Conservation (phyloP, 2,329 filamentous ascomycete genomes). For the Penicillium sp. region DNA sequence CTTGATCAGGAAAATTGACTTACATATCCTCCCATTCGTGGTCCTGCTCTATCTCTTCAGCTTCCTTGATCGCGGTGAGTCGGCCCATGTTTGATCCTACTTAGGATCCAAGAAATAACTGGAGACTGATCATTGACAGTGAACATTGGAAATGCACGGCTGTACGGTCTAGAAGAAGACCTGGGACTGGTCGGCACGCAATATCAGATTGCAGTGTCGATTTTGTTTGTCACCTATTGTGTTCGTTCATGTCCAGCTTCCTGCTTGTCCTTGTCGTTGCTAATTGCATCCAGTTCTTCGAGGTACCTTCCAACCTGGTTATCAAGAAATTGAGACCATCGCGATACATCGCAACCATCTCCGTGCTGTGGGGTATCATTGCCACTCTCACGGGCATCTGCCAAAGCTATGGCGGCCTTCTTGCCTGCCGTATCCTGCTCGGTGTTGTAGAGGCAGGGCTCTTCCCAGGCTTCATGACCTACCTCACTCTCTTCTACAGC, state of each 20-base stretch:
- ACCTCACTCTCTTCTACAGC: slow-evolving; percentile 76
- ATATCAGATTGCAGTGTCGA: slow-evolving; percentile 69
- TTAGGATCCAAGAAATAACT: not conserved
- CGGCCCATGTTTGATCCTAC: slow-evolving; percentile 4
- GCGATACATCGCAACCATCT: slow-evolving; percentile 57
- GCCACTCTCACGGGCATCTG: slow-evolving; percentile 63
- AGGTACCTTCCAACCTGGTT: slow-evolving; percentile 67
- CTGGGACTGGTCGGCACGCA: slow-evolving; percentile 63
- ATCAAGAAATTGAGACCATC: slow-evolving; percentile 65
- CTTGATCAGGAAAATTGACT: slow-evolving; percentile 44
- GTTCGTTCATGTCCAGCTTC: slow-evolving; percentile 34
- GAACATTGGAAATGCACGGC: slow-evolving; percentile 71
- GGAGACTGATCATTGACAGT: slow-evolving; percentile 44
- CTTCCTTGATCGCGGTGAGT: slow-evolving; percentile 65
- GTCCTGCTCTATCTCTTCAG: slow-evolving; percentile 66
- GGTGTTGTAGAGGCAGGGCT: slow-evolving; percentile 70
- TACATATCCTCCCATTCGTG: slow-evolving; percentile 45
- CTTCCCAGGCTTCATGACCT: slow-evolving; percentile 68
- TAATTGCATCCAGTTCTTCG: slow-evolving; percentile 49
- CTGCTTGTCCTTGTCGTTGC: not conserved
- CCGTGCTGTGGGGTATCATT: slow-evolving; percentile 61
- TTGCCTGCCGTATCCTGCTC: slow-evolving; percentile 70
- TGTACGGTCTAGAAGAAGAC: slow-evolving; percentile 66
- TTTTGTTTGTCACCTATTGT: slow-evolving; percentile 67
- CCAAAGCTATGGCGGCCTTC: slow-evolving; percentile 63